These are phyloP conservation scores for Suillus fuscotomentosus DNA, from an alignment of 768 basidiomycete species.

Conservation along the genomic window DNA sequence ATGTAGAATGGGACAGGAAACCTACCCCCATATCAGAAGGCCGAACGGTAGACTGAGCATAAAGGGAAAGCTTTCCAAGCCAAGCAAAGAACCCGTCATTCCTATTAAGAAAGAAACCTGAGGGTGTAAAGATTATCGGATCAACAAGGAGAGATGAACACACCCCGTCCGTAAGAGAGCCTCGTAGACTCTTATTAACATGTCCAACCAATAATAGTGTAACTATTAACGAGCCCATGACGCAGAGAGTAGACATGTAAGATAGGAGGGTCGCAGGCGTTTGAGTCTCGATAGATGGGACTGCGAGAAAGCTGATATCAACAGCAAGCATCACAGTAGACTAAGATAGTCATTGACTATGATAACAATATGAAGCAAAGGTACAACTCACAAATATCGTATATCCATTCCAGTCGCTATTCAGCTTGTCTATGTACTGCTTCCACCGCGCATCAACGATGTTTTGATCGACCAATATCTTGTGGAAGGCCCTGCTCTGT, in stretches of 20 bases:
- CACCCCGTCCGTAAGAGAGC: constrained; percentile 26
- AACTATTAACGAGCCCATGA: constrained; percentile 33
- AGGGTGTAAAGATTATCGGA: neutral
- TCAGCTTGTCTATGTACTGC: constrained; percentile 38
- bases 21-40: constrained; percentile 31
- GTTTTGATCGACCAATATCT: constrained; percentile 43
- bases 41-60: constrained; percentile 33
- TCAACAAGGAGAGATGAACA: constrained; percentile 6
- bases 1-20: neutral
- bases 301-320: constrained; percentile 52
- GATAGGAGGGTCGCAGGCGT: constrained; percentile 18
- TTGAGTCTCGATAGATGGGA: constrained; percentile 38
- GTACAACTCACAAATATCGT: constrained; percentile 42
- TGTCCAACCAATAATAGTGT: constrained; percentile 36
- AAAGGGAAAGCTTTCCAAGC: constrained; percentile 28
- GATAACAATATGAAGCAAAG: neutral
- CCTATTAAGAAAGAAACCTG: constrained; percentile 24
- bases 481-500: constrained; percentile 40
- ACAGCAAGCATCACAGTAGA: constrained; percentile 51
- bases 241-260: constrained; percentile 37
- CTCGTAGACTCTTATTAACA: constrained; percentile 26
- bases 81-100: constrained; percentile 12
- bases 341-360: constrained; percentile 22
- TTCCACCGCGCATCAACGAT: constrained; percentile 39
- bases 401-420: constrained; percentile 46